These are phyloP conservation scores for Melastoma malabathricum DNA, from an alignment of 345 rosid species.

Conservation along the genomic window DNA sequence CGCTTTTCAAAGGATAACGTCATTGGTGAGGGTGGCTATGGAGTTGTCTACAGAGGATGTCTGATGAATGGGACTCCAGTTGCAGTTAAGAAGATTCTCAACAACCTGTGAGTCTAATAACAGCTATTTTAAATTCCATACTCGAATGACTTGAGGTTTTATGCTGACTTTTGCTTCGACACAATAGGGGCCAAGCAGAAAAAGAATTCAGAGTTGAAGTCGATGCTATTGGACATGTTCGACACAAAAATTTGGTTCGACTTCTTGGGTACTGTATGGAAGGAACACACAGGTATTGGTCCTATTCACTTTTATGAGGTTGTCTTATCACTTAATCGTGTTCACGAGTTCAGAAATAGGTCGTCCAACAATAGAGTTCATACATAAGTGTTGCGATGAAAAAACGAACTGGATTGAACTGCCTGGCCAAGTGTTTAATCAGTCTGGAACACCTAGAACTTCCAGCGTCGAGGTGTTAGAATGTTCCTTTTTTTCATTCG, in stretches of 20 bases:
- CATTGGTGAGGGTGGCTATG: conserved; percentile 78
- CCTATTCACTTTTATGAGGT: neutral
- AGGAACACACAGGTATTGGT: conserved; percentile 52
- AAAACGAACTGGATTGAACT: too few relatives aligned
- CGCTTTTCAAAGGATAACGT: conserved; percentile 60
- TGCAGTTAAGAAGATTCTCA: conserved; percentile 66
- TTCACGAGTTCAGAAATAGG: too few relatives aligned
- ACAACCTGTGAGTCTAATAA: conserved; percentile 42
- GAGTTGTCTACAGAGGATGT: conserved; percentile 56
- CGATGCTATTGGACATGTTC: conserved; percentile 78
- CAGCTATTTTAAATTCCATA: too few relatives aligned
- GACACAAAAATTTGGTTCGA: conserved; percentile 76
- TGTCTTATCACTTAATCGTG: too few relatives aligned
- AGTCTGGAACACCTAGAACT: too few relatives aligned
- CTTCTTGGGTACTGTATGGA: conserved; percentile 74
- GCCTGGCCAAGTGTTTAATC: neutral
- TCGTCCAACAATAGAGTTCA: too few relatives aligned
- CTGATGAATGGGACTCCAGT: conserved; percentile 62
- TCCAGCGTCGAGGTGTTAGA: neutral
- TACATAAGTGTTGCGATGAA: too few relatives aligned
- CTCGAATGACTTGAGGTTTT: too few relatives aligned
- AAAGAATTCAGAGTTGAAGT: conserved; percentile 74
- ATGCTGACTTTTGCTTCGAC: conserved; percentile 1
- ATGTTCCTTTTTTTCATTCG: neutral
- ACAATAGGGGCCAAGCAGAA: conserved; percentile 68